phyloP scores from a whole-genome alignment of 176 grass and related monocot genomes.

The Dactylis glomerata region DNA sequence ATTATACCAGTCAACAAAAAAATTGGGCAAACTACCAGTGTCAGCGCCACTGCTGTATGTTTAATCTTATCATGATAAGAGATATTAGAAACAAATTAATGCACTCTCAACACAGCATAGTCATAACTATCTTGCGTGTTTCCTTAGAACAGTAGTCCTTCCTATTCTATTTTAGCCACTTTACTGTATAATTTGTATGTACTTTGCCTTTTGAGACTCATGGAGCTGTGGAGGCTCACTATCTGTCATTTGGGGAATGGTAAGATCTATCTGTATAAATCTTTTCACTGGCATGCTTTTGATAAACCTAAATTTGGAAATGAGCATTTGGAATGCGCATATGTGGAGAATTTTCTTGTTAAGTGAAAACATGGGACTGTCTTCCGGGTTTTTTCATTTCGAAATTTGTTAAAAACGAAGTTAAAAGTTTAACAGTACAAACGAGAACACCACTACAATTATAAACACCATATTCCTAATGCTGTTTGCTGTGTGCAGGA shows the following conservation, averaged over 20 bases:
- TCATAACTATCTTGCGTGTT: background rate
- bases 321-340: background rate
- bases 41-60: too few species aligned
- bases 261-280: background rate
- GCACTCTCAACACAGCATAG: background rate
- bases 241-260: background rate
- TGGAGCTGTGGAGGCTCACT: background rate
- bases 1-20: background rate
- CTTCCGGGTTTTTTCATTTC: background rate
- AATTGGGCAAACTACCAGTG: too few species aligned
- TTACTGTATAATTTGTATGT: background rate
- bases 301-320: background rate
- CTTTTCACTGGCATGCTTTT: background rate
- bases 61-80: background rate
- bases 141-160: background rate
- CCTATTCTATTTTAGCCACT: background rate
- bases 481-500: slow-evolving; percentile 12
- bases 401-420: too few species aligned
- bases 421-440: too few species aligned
- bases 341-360: background rate
- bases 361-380: background rate
- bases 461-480: too few species aligned
- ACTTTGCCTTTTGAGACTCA: background rate
- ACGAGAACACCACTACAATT: too few species aligned
- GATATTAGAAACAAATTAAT: background rate